phyloP scores from a whole-genome alignment of 345 rosid genomes.

The Erysimum cheiranthoides region DNA sequence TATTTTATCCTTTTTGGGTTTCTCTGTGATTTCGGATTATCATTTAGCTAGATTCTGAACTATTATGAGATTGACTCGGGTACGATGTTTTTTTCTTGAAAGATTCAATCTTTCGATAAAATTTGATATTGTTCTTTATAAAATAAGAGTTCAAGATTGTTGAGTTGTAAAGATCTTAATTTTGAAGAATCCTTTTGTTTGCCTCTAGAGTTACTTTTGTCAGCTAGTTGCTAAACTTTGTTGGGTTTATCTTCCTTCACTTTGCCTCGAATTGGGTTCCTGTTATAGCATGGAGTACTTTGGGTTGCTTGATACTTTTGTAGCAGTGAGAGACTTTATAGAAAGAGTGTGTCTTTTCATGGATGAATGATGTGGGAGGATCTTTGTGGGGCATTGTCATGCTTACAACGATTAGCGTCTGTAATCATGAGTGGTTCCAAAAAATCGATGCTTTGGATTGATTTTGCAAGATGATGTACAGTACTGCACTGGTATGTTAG shows the following conservation, averaged over 20 bases:
- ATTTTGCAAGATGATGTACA: slow-evolving; percentile 14
- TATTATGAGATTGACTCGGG: slow-evolving; percentile 17
- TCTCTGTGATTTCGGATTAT: neutral
- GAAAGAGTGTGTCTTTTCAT: neutral
- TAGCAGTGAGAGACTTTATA: neutral
- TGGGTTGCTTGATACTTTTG: slow-evolving; percentile 16
- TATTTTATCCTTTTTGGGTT: neutral
- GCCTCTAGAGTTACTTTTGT: neutral
- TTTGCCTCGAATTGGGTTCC: slow-evolving; percentile 9
- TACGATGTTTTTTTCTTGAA: neutral
- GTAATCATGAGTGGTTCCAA: neutral
- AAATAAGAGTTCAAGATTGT: neutral
- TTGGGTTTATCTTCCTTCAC: slow-evolving; percentile 6
- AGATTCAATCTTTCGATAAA: slow-evolving; percentile 5
- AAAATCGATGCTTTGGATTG: slow-evolving; percentile 5
- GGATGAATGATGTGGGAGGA: slow-evolving; percentile 2
- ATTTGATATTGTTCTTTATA: slow-evolving; percentile 2
- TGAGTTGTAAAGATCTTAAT: neutral
- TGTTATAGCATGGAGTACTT: slow-evolving; percentile 9
- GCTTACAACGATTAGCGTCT: slow-evolving; percentile 5
- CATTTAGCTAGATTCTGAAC: slow-evolving; percentile 2
- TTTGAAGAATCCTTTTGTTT: neutral
- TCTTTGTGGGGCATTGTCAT: slow-evolving; percentile 12
- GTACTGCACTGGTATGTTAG: neutral
- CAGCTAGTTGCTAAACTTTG: neutral